Evolutionary conservation across 192 early-diverging fungal species (phyloP).

Genomic region (Coemansia nantahalensis): DNA sequence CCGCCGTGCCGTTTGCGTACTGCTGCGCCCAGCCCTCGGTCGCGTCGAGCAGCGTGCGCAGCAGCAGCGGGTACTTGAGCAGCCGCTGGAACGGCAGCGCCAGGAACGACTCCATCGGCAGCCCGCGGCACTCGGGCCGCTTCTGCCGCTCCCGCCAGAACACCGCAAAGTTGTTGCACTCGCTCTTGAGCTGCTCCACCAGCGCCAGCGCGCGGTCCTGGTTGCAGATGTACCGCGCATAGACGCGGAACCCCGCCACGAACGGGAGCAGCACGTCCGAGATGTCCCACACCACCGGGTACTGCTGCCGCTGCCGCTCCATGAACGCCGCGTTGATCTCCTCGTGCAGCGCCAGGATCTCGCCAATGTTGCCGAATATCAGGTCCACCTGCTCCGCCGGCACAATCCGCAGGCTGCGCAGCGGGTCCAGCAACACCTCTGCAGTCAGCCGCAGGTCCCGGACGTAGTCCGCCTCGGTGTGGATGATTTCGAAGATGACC

Average conservation of each 20-base stretch:
- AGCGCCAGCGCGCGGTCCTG: slow-evolving; percentile 56
- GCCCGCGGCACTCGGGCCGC: slow-evolving; percentile 53
- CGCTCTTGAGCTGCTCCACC: slow-evolving; percentile 44
- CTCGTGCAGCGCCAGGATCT: slow-evolving; percentile 56
- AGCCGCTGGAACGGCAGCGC: slow-evolving; percentile 61
- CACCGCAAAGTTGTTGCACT: slow-evolving; percentile 51
- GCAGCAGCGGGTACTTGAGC: slow-evolving; percentile 59
- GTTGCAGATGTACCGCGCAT: slow-evolving; percentile 57
- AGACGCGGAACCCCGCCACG: slow-evolving; percentile 49
- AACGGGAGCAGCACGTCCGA: slow-evolving; percentile 55
- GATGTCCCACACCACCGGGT: slow-evolving; percentile 55
- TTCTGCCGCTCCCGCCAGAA: slow-evolving; percentile 54
- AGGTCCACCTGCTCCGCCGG: slow-evolving; percentile 47
- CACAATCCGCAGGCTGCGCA: slow-evolving; percentile 47
- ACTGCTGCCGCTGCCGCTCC: slow-evolving; percentile 57
- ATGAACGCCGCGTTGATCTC: slow-evolving; percentile 53
- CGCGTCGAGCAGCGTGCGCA: slow-evolving; percentile 52
- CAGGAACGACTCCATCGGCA: slow-evolving; percentile 57
- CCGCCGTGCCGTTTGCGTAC: slow-evolving; percentile 28
- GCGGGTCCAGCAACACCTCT: slow-evolving; percentile 60
- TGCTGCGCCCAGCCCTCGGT: slow-evolving; percentile 49
- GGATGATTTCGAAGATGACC: slow-evolving; percentile 89
- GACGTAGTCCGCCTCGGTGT: slow-evolving; percentile 90
- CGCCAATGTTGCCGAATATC: slow-evolving; percentile 54
- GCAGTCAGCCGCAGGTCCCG: slow-evolving; percentile 81